These are phyloP conservation scores for Sclerotinia trifoliorum DNA, from an alignment of 2,329 filamentous ascomycete species.

Conservation along the genomic window DNA sequence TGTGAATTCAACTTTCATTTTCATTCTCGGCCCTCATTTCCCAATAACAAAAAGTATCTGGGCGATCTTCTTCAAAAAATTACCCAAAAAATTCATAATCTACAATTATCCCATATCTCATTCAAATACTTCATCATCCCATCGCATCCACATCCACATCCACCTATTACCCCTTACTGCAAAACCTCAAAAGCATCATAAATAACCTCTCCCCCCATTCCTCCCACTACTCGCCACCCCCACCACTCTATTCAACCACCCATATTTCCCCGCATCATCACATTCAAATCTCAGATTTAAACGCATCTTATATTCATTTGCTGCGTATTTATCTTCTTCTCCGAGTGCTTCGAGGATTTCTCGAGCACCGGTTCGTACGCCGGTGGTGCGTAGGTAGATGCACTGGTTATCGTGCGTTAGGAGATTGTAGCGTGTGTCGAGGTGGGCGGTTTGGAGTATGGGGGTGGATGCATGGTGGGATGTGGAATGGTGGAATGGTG, in stretches of 20 bases:
- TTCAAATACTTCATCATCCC: too few species aligned
- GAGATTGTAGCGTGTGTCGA: conserved; percentile 4
- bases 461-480: not conserved
- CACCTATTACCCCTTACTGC: not conserved
- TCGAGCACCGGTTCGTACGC: not conserved
- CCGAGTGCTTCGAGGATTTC: not conserved
- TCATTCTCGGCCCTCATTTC: not conserved
- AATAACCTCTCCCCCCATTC: conserved; percentile 24
- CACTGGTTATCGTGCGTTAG: conserved; percentile 4
- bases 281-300: conserved; percentile 37
- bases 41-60: not conserved
- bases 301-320: conserved; percentile 35
- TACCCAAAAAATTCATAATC: not conserved
- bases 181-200: conserved; percentile 28
- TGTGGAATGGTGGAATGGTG: too few species aligned
- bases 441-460: not conserved
- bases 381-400: not conserved
- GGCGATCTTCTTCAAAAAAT: not conserved
- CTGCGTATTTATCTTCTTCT: not conserved
- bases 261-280: conserved; percentile 33
- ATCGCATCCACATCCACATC: not conserved
- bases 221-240: conserved; percentile 25
- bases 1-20: not conserved
- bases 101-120: not conserved
- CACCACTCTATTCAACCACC: conserved; percentile 34